Base-by-base conservation (phyloP, 2,329 filamentous ascomycete species). In the Fusarium falciforme region DNA sequence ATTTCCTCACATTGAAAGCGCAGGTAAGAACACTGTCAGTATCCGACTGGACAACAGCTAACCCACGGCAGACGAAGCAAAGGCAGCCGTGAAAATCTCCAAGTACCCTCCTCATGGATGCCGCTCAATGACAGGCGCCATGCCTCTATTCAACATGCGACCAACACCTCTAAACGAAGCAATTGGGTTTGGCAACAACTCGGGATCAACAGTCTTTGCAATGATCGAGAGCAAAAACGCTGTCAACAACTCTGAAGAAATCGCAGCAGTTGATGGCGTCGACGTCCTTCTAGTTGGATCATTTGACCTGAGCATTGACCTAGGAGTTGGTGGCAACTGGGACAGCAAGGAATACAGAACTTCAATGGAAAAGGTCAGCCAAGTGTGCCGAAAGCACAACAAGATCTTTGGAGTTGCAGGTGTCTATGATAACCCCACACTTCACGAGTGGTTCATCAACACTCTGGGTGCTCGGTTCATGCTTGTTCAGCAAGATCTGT, bases 61-160 rank as follows among this genome's bases (percentile, higher is more conserved):
- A 58, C 6, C 9, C 6, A 1, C 6, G 6, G 2, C 22, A 58
- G 89, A 75, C 60, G 84, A 86, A 0, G 83, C 84, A 2, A 82
- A 82, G 2, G 82, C 78, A 2, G 85, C 85, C 0, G 84, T 87
- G 2, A 81, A 40, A 4, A 86, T 63, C 4, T 85, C 70, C 17
- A 80, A 80, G 42, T 79, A 76, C 8, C 78, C 77, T 3, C 77
- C 78, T 2, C 29, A 61, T 10, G 78, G 77, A 2, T 69, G 67
- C n/a, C 70, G 77, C 3, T 79, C 77, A 10, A 75, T 79, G 61
- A 79, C 74, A 8, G 78, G 76, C 2, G 63, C 67, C 2, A 59
- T 76, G 52, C 76, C 77, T 2, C 20, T 75, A 4, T 78, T 79
- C 66, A 73, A 67, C 22, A 66, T 78, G 22, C 63, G 66, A 25